Base-by-base conservation (phyloP, 805 yeast genomes). In the Komagataella ulmi region DNA sequence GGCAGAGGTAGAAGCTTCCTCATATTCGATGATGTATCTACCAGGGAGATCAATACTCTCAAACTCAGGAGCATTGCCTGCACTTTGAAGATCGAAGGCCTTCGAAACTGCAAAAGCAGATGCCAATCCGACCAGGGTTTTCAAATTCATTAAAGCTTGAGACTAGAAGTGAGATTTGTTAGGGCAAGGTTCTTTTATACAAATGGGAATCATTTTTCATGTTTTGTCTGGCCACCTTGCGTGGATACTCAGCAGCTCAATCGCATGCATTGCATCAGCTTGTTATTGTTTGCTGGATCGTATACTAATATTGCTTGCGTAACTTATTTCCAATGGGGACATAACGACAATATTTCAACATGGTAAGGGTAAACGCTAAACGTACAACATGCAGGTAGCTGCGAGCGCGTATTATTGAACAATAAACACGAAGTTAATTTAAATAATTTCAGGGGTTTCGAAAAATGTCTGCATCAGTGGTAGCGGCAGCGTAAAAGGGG, bases 21-120 rank as follows among this genome's bases (percentile, higher is more conserved):
- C 21, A 45, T 43, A 53, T 43, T 53, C 54, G 23, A 53, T 30
- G 18, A 53, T 53, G 21, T 24, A 53, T 18, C 53, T 24, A 48
- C 53, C 50, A 6, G 55, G 52, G 19, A 50, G 12, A 2, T 30
- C 40, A 3, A 10, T 10, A 30, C 40, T 10, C 14, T 30, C 40
- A 30, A 30, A 30, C 40, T 30, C 40, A 14, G 40, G 14, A 30
- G 40, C 40, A 4, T n/a, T 14, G 7, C 6, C 40, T 30, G 40
- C 40, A 8, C 40, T 30, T 8, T 30, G 40, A 10, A 30, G 40
- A 10, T 30, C 40, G 14, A 30, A 30, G 8, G 40, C 40, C 40
- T 30, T 30, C 14, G 40, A 30, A 30, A 3, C 40, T 10, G 40
- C 40, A 10, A 30, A 10, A 30, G 40, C 40, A 30, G n/a, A 30